These are phyloP conservation scores for Nothophoma quercina DNA, from an alignment of 2,329 filamentous ascomycete genomes.

Conservation along the genomic window DNA sequence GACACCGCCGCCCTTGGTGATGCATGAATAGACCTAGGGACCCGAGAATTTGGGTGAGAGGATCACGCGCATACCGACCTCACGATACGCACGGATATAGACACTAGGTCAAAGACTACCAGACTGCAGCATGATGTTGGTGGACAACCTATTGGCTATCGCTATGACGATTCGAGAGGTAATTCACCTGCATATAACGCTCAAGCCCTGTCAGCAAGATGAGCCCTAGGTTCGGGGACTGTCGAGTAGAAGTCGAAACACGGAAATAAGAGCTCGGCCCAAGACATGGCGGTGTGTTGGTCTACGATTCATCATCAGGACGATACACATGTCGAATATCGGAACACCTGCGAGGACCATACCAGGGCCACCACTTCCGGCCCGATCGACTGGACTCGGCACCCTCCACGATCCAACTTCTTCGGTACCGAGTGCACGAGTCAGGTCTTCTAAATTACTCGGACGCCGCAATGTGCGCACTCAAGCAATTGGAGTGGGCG, in stretches of 20 bases:
- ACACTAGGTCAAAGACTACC: not conserved
- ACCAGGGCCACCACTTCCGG: not conserved
- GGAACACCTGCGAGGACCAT: not conserved
- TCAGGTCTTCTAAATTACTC: no score
- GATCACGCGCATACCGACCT: not conserved
- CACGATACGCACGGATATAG: not conserved
- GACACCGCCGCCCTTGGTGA: not conserved
- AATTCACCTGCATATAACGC: not conserved
- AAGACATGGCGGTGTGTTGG: not conserved
- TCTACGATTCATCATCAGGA: not conserved
- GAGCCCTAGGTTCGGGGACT: not conserved
- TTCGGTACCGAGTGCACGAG: no score
- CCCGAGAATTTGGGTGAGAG: constrained; percentile 1
- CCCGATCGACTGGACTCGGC: no score
- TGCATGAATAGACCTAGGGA: not conserved
- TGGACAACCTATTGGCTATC: not conserved
- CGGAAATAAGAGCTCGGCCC: not conserved
- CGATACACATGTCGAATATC: not conserved
- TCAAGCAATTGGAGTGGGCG: no score
- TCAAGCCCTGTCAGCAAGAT: not conserved
- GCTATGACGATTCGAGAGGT: not conserved
- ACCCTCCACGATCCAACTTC: no score
- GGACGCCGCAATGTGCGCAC: no score
- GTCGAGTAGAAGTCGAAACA: not conserved
- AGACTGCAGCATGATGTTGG: not conserved